phyloP scores from a whole-genome alignment of 139 green algal genomes.

The Micromonas pusilla region DNA sequence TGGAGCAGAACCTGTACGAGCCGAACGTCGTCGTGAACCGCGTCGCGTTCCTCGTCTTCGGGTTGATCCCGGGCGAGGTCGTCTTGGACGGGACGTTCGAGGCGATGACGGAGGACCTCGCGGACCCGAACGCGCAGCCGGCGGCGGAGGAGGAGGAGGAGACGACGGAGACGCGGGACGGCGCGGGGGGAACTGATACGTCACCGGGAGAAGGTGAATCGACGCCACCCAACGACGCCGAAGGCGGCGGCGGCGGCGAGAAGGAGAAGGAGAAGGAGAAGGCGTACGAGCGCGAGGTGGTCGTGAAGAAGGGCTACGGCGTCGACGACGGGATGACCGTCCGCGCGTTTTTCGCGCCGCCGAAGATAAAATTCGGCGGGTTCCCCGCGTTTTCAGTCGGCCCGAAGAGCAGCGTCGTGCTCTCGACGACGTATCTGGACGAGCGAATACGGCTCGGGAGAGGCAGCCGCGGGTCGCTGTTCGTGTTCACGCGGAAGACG shows the following conservation, averaged over 20 bases:
- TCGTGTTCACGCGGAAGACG: constrained; percentile 22
- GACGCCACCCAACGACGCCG: too few relatives aligned
- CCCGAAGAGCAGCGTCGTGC: constrained; percentile 48
- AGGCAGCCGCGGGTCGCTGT: constrained; percentile 35
- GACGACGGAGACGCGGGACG: neutral
- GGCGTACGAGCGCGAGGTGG: too few relatives aligned
- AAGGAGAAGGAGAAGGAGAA: neutral
- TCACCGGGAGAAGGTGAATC: too few relatives aligned
- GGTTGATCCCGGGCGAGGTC: constrained; percentile 21
- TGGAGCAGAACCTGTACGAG: constrained; percentile 30
- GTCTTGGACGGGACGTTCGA: constrained; percentile 23
- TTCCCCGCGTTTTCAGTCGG: constrained; percentile 40
- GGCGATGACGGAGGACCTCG: neutral
- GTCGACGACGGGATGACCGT: constrained; percentile 18
- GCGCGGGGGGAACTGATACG: too few relatives aligned
- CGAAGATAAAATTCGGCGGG: neutral
- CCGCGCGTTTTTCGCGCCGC: constrained; percentile 11
- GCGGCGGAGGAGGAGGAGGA: too few relatives aligned
- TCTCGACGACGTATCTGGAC: constrained; percentile 74
- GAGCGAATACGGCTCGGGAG: constrained; percentile 62
- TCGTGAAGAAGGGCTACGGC: neutral
- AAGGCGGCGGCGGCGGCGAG: too few relatives aligned
- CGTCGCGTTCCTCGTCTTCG: constrained; percentile 25
- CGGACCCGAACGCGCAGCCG: neutral
- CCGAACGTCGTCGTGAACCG: constrained; percentile 23